Evolutionary conservation across 345 rosid genomes (phyloP).

Genomic region (Eucalyptus dawsonii): DNA sequence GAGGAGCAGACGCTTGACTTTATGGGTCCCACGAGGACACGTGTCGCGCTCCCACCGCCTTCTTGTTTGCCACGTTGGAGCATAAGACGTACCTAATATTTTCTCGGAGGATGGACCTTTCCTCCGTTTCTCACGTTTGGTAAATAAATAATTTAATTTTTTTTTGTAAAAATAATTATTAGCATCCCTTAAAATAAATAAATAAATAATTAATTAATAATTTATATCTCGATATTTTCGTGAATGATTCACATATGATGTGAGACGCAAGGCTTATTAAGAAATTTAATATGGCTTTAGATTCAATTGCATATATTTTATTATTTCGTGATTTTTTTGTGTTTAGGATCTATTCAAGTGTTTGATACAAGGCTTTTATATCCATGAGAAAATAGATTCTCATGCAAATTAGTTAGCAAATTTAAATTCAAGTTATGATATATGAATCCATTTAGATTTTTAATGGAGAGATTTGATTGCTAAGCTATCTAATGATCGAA

Average conservation of each 20-base stretch:
- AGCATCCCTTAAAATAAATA: no score
- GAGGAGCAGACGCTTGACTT: no score
- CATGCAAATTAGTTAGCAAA: not conserved
- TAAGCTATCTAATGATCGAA: not conserved
- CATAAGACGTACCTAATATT: no score
- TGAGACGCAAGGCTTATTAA: fast-evolving
- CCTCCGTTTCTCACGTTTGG: not conserved
- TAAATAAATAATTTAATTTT: not conserved
- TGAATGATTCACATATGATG: not conserved
- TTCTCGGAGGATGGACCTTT: no score
- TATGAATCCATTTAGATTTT: no score
- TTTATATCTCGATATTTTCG: fast-evolving
- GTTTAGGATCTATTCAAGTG: not conserved
- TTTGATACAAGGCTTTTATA: not conserved
- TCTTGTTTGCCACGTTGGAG: no score
- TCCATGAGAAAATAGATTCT: not conserved
- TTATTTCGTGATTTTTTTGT: not conserved
- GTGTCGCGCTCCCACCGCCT: no score
- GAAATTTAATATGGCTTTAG: not conserved
- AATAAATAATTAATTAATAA: not conserved
- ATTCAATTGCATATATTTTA: not conserved
- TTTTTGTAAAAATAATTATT: no score
- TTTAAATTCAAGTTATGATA: no score
- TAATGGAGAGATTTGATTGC: not conserved
- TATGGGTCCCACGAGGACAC: no score